These are phyloP conservation scores for Colletotrichum sublineola DNA, from an alignment of 2,329 filamentous ascomycete genomes.

Conservation along the genomic window DNA sequence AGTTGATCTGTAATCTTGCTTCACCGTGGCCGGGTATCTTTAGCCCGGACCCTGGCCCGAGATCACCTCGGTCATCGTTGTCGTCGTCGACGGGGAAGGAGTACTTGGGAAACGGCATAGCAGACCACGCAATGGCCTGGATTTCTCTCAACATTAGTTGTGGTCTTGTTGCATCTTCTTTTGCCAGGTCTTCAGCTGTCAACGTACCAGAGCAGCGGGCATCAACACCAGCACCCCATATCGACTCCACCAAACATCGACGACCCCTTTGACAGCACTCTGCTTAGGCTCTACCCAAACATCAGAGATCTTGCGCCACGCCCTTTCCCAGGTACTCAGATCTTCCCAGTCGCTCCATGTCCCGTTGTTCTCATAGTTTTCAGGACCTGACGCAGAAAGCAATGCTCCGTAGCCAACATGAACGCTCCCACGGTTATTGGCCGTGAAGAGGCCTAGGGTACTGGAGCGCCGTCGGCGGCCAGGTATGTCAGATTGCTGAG, in stretches of 20 bases:
- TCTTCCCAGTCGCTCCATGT: conserved; percentile 50
- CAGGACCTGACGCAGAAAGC: conserved; percentile 57
- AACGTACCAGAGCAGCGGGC: conserved; percentile 70
- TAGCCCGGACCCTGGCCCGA: conserved; percentile 49
- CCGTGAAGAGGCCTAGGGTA: conserved; percentile 46
- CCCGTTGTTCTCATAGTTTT: conserved; percentile 49
- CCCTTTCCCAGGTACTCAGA: conserved; percentile 53
- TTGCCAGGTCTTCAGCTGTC: neutral
- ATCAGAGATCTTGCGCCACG: conserved; percentile 58
- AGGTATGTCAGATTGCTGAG: conserved; percentile 54
- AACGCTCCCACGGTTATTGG: conserved; percentile 62
- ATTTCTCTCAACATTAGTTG: conserved; percentile 12
- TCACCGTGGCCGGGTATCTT: conserved; percentile 72
- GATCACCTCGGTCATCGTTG: conserved; percentile 51
- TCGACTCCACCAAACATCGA: conserved; percentile 74
- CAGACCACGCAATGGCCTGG: conserved; percentile 74
- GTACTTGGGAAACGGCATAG: conserved; percentile 75
- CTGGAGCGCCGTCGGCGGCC: conserved; percentile 49
- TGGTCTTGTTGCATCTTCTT: conserved; percentile 33
- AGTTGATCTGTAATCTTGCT: conserved; percentile 74
- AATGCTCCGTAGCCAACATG: conserved; percentile 70
- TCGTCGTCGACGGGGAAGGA: conserved; percentile 62
- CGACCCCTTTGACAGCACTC: conserved; percentile 67
- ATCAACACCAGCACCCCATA: conserved; percentile 72
- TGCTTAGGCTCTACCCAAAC: conserved; percentile 74